These are phyloP conservation scores for Conoideocrella luteorostrata DNA, from an alignment of 2,329 filamentous ascomycete species.

Conservation along the genomic window DNA sequence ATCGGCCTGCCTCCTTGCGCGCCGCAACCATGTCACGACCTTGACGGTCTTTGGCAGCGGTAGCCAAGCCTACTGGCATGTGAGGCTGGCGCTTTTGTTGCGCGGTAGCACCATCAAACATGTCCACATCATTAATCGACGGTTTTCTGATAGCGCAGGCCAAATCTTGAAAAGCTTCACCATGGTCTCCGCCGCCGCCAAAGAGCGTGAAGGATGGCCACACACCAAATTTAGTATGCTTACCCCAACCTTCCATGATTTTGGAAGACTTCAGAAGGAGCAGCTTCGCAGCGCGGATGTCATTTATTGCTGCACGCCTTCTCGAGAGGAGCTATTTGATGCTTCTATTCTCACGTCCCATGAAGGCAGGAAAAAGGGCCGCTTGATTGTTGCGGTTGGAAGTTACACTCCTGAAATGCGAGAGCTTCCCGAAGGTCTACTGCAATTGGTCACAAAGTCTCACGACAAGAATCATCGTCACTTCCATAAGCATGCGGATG, in stretches of 20 bases:
- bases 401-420: conserved; percentile 67
- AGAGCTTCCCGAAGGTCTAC: conserved; percentile 72
- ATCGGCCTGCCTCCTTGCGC: conserved; percentile 58
- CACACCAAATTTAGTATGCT: conserved; percentile 61
- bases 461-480: conserved; percentile 44
- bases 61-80: conserved; percentile 90
- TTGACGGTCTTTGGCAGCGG: conserved; percentile 83
- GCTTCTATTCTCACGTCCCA: conserved; percentile 62
- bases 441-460: conserved; percentile 54
- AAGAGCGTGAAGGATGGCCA: conserved; percentile 54
- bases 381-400: conserved; percentile 67
- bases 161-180: conserved; percentile 44
- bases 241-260: conserved; percentile 66
- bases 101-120: conserved; percentile 64
- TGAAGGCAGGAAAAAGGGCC: conserved; percentile 62
- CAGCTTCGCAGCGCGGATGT: conserved; percentile 68
- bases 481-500: conserved; percentile 59
- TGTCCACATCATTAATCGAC: conserved; percentile 77
- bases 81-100: conserved; percentile 73
- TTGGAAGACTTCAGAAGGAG: conserved; percentile 58
- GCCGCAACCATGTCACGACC: conserved; percentile 64
- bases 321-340: conserved; percentile 68
- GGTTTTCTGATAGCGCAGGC: conserved; percentile 53
- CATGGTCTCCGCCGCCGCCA: conserved; percentile 34
- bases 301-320: conserved; percentile 85